phyloP scores from a whole-genome alignment of 805 yeast species.

The Ogataea dorogensis region DNA sequence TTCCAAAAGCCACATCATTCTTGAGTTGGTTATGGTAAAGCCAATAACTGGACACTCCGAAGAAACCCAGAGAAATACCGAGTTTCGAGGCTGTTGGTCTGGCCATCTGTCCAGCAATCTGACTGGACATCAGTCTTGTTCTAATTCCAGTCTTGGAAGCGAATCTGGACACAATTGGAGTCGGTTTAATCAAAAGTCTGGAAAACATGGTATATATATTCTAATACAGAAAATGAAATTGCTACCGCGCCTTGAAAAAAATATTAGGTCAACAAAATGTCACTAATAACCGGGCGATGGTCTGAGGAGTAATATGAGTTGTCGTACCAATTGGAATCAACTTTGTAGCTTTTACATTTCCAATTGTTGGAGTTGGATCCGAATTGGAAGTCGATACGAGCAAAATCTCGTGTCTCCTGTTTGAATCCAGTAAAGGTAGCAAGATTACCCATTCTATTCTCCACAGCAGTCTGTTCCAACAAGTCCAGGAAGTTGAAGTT shows the following conservation, averaged over 20 bases:
- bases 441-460: conserved; percentile 34
- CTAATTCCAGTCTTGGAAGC: neutral
- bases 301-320: conserved; percentile 40
- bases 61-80: conserved; percentile 23
- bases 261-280: conserved; percentile 17
- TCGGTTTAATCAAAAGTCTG: conserved; percentile 3
- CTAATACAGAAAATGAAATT: no score
- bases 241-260: conserved; percentile 13
- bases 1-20: conserved; percentile 20
- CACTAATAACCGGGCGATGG: conserved; percentile 45
- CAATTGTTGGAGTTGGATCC: conserved; percentile 28
- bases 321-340: conserved; percentile 38
- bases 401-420: conserved; percentile 18
- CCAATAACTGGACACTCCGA: conserved; percentile 21
- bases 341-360: conserved; percentile 30
- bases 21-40: conserved; percentile 20
- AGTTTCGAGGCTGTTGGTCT: conserved; percentile 7
- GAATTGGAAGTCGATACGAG: conserved; percentile 42
- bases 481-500: conserved; percentile 33
- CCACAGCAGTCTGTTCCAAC: conserved; percentile 23
- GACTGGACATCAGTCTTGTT: conserved; percentile 4
- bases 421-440: conserved; percentile 43
- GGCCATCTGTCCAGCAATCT: conserved; percentile 1
- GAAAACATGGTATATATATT: conserved; percentile 12
- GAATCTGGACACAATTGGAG: neutral